A percentile compares a stretch with the other conserved stretches of the same genome.
Conservation (phyloP, 352 stramenopile genomes). For the Phytophthora kernoviae region DNA sequence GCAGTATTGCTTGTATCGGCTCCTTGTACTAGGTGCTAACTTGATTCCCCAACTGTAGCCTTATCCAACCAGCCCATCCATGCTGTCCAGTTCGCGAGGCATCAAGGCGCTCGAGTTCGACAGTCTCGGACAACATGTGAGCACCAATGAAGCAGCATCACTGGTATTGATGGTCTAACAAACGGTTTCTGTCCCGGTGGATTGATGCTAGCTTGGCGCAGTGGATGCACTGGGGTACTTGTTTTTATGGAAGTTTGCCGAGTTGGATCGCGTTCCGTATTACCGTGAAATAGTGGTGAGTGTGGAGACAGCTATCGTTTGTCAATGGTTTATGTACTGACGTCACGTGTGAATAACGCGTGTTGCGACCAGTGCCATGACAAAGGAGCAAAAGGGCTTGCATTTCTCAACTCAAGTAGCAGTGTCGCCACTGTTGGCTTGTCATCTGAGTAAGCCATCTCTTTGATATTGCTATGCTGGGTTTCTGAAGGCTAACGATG, state of each 20-base stretch:
- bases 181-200: conserved; percentile 1
- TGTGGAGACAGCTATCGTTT: conserved; percentile 4
- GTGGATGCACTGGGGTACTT: conserved; percentile 73
- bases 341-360: conserved; percentile 3
- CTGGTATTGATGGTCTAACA: conserved; percentile 4
- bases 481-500: conserved; percentile 10
- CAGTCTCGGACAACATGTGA: conserved; percentile 76
- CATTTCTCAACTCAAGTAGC: conserved; percentile 83
- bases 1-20: conserved; percentile 7
- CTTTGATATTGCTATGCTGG: neutral
- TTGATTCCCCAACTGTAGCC: conserved; percentile 37
- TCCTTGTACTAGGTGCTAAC: neutral
- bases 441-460: conserved; percentile 69
- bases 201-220: conserved; percentile 67
- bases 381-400: conserved; percentile 77
- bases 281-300: conserved; percentile 73
- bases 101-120: conserved; percentile 85
- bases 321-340: conserved; percentile 2
- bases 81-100: conserved; percentile 54
- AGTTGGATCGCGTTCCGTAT: conserved; percentile 64
- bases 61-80: conserved; percentile 63
- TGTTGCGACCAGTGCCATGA: conserved; percentile 68
- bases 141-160: conserved; percentile 4
- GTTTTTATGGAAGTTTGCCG: conserved; percentile 85
- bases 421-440: conserved; percentile 74